Base-by-base conservation (phyloP, 352 stramenopile species). In the Globisporangium parvum region DNA sequence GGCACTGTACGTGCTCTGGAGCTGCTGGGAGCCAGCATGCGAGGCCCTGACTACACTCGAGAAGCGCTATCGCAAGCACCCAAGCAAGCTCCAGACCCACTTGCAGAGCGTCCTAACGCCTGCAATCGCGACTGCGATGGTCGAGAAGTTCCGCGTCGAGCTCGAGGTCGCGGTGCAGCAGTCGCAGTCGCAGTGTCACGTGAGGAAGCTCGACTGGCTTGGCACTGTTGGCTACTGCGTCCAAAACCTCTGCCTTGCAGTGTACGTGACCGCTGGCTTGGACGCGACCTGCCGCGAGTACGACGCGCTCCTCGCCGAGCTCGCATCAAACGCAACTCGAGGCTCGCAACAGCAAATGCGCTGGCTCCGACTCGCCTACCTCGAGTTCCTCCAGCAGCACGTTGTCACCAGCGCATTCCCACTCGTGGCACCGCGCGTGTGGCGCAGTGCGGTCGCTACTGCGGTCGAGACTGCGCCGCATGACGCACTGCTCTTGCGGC, bases 351-450 rank as follows among this genome's bases (percentile, higher is more conserved):
- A 35, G 58, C 1, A 64, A 66, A 8, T 80, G 48, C 55, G 28
- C 23, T 85, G 71, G 75, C 47, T 73, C 18, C 75, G 60, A 51
- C 55, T 68, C 12, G 75, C 55, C 39, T 80, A 71, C 20, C 63
- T 93, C 37, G 73, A 82, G 4, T 83, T 88, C 23, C 55, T 88
- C 24, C 77, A 88, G 62, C 62, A 74, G 24, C 82, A 93, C 44
- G 65, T 80, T 51, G 47, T 56, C 2, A 64, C 26, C 18, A 54
- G 42, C 3, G 45, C 53, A 11, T 75, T 68, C 15, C 79, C 78
- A 11, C 42, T 49, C 0, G 28, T 91, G 31, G 51, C 80, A 14
- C 80, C 83, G 45, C 73, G 78, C 48, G 54, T 63, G 20, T 93
- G 83, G 83, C 71, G 83, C 10, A 42, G 49, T 4, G 60, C 55